Base-by-base conservation (phyloP, 305 asterid genomes). In the Caryopteris hybrid region DNA sequence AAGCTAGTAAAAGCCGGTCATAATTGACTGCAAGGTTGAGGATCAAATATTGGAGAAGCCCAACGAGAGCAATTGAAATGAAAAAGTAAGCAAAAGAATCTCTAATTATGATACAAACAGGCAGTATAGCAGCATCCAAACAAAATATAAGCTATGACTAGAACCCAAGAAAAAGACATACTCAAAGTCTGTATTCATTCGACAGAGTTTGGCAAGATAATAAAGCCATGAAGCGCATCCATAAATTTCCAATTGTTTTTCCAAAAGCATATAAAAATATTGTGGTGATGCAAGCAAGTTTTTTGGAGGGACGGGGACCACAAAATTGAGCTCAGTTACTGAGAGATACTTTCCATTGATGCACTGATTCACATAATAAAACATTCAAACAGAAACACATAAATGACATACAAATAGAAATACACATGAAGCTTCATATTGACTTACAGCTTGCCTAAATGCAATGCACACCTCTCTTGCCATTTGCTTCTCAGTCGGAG, bases 401-500 rank as follows among this genome's bases (percentile, higher is more conserved):
- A 33, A 56, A 56, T 20, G 43, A 11, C 56, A 65, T 47, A 33
- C 34, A 31, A 45, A 57, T 6, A 45, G 68, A 42, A 65, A 73
- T 68, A 33, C 62, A 79, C 51, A 31, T 62, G 36, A 64, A 52
- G 69, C 22, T 69, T 66, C 39, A 46, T 17, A 66, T 25, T 50
- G 31, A 88, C 98, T 90, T 84, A 90, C 95, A 66, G 88, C 88
- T 89, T 92, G 98, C 80, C 92, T 80, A 76, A 92, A 92, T 41
- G 98, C 98, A 59, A 83, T 72, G 88, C 96, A 90, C 62, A 92
- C 96, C 61, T 92, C 97, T 83, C 98, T 86, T 74, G 98, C 88
- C 88, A 92, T 92, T 83, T 92, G 95, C 82, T 92, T 92, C 85
- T 92, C 98, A 23, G 85, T 31, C 42, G 97, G 98, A 68, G 98